Base-by-base conservation (phyloP, 2,329 filamentous ascomycete genomes). In the Aspergillus novofumigatus region DNA sequence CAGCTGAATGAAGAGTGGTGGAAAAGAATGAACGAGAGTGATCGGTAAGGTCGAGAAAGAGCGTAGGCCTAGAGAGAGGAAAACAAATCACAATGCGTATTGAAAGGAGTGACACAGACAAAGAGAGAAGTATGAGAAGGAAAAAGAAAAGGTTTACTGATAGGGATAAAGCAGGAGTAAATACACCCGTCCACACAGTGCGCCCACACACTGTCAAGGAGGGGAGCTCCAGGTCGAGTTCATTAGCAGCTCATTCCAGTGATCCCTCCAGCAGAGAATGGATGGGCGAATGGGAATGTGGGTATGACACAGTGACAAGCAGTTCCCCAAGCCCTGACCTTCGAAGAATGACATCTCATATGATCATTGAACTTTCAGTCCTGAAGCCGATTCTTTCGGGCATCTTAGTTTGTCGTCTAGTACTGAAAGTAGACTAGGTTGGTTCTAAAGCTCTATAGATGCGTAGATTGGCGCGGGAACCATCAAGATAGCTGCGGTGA, bases 81-180 rank as follows among this genome's bases (percentile, higher is more conserved):
- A 25, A 51, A n/a, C n/a, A 42, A 51, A 48, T 26, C 26, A 56
- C 41, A 49, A 59, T 49, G 32, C 32, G 26, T 23, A 29, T 23
- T 35, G 44, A 50, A 63, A 60, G 28, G 58, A 64, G 54, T 53
- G 59, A 62, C 59, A 57, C 49, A 52, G 49, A 56, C 6, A 51
- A 41, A 51, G 26, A 35, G n/a, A 49, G 51, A 51, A 45, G 28
- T 53, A n/a, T 45, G 45, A 54, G 26, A 41, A 48, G 32, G 32
- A 11, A 52, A 55, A 53, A 45, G 53, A 42, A 38, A 38, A 3
- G 32, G 32, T 38, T 48, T 48, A 53, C 41, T 23, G 48, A 56
- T 26, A 58, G 25, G 53, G 49, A 58, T 49, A 17, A 53, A 54
- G 38, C 26, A 48, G 51, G 52, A 54, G n/a, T 54, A 41, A 52